phyloP scores from a whole-genome alignment of 2,329 filamentous ascomycete genomes.

The Calonectria naviculata region DNA sequence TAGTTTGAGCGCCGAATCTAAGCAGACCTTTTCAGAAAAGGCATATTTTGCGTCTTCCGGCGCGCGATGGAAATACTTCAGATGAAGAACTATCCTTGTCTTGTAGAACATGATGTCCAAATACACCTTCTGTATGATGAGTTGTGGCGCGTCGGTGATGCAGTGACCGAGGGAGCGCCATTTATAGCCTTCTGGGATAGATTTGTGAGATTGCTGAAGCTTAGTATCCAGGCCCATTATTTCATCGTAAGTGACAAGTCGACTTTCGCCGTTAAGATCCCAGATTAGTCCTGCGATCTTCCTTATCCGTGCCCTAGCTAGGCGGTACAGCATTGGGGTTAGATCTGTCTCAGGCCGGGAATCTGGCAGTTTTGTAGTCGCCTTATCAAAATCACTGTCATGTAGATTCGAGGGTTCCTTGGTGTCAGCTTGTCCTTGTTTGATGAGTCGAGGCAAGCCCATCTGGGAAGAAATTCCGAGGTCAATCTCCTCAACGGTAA shows the following conservation, averaged over 20 bases:
- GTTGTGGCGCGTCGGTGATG: slow-evolving; percentile 50
- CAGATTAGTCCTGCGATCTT: slow-evolving; percentile 37
- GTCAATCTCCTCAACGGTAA: slow-evolving; percentile 53
- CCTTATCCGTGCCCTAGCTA: slow-evolving; percentile 41
- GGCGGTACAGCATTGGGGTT: slow-evolving; percentile 38
- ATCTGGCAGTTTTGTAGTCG: slow-evolving; percentile 48
- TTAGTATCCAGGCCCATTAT: slow-evolving; percentile 46
- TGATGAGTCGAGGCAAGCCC: slow-evolving; percentile 57
- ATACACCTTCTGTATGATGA: slow-evolving; percentile 37
- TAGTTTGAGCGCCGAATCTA: slow-evolving; percentile 12
- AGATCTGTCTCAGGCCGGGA: slow-evolving; percentile 42
- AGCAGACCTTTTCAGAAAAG: background rate
- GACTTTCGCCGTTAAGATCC: slow-evolving; percentile 8
- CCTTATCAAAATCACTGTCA: slow-evolving; percentile 54
- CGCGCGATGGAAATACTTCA: slow-evolving; percentile 28
- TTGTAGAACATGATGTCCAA: slow-evolving; percentile 40
- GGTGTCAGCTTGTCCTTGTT: slow-evolving; percentile 23
- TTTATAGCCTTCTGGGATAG: slow-evolving; percentile 47
- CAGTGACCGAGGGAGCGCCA: slow-evolving; percentile 48
- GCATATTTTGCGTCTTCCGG: background rate
- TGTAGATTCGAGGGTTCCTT: slow-evolving; percentile 50
- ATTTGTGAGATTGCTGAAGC: slow-evolving; percentile 42
- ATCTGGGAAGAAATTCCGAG: slow-evolving; percentile 56
- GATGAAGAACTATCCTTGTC: slow-evolving; percentile 57
- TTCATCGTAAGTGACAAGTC: slow-evolving; percentile 42